Evolutionary conservation across 1,284 basidiomycete genomes (phyloP).

Genomic region (Irpex sp.): DNA sequence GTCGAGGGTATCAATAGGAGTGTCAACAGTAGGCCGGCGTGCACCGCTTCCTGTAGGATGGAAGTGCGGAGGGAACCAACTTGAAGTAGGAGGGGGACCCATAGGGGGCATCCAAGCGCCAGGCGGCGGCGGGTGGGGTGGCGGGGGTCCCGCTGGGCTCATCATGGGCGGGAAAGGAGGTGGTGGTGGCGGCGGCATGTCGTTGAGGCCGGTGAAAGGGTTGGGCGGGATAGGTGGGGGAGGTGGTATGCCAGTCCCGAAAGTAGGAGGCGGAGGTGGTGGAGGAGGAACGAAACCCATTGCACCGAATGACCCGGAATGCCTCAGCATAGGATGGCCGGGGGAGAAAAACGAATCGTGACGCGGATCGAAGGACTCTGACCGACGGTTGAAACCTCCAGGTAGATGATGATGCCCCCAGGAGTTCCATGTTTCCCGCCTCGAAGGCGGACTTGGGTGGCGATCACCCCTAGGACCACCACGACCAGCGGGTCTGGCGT

Average conservation of each 20-base stretch:
- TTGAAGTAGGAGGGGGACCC: background rate
- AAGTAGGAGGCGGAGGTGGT: constrained; percentile 19
- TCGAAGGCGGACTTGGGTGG: background rate
- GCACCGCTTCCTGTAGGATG: background rate
- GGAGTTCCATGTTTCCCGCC: constrained; percentile 1
- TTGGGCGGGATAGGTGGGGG: constrained; percentile 15
- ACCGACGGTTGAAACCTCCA: background rate
- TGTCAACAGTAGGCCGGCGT: background rate
- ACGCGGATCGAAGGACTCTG: constrained; percentile 7
- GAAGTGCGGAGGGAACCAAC: background rate
- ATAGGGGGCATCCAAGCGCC: background rate
- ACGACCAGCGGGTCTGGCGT: background rate
- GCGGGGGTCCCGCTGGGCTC: background rate
- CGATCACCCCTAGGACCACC: background rate
- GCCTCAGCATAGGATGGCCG: background rate
- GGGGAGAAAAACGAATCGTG: constrained; percentile 10
- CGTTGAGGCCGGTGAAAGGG: background rate
- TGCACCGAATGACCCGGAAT: constrained; percentile 7
- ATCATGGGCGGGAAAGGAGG: background rate
- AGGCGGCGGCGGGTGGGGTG: background rate
- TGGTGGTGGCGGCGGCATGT: background rate
- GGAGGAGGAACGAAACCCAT: constrained; percentile 8
- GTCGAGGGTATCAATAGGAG: background rate
- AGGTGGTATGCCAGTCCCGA: background rate
- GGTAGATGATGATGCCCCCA: background rate